Evolutionary conservation across 805 yeast genomes (phyloP).

Genomic region (Maudiozyma pseudohumilis): DNA sequence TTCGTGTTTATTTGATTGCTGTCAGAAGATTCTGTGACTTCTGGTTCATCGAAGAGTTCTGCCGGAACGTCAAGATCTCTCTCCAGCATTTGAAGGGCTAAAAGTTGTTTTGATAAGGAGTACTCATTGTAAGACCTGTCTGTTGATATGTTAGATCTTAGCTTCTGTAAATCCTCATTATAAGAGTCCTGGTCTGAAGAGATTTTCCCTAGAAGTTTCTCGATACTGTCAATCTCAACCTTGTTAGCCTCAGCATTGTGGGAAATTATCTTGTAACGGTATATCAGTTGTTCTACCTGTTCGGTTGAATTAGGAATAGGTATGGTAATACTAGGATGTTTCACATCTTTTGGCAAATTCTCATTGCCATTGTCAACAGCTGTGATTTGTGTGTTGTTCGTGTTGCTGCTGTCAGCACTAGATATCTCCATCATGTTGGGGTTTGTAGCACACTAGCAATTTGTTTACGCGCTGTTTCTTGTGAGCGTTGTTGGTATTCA

Average conservation of each 20-base stretch:
- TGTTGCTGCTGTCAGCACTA: not conserved
- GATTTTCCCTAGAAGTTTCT: conserved; percentile 32
- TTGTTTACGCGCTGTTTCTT: too few species aligned
- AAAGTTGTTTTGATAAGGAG: conserved; percentile 46
- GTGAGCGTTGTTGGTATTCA: too few species aligned
- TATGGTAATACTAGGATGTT: conserved; percentile 8
- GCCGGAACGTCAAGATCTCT: conserved; percentile 58
- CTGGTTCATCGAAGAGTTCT: conserved; percentile 32
- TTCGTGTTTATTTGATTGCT: not conserved
- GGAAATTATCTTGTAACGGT: conserved; percentile 25
- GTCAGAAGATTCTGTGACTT: not conserved
- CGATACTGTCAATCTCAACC: conserved; percentile 37
- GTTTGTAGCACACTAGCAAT: too few species aligned
- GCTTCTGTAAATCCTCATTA: conserved; percentile 18
- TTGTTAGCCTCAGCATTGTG: conserved; percentile 19
- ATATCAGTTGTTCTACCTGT: conserved; percentile 25
- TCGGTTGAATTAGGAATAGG: conserved; percentile 21
- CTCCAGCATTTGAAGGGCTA: conserved; percentile 54
- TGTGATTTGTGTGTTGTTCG: not conserved
- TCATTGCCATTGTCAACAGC: not conserved
- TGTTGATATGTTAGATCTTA: conserved; percentile 19
- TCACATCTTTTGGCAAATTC: not conserved
- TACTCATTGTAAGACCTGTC: not conserved
- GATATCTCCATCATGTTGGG: conserved; percentile 3
- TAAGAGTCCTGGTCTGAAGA: conserved; percentile 35